Evolutionary conservation across 2,329 filamentous ascomycete species (phyloP), one percentile per base, ranked within the genome.

Genomic region (Monosporascus sp.): DNA sequence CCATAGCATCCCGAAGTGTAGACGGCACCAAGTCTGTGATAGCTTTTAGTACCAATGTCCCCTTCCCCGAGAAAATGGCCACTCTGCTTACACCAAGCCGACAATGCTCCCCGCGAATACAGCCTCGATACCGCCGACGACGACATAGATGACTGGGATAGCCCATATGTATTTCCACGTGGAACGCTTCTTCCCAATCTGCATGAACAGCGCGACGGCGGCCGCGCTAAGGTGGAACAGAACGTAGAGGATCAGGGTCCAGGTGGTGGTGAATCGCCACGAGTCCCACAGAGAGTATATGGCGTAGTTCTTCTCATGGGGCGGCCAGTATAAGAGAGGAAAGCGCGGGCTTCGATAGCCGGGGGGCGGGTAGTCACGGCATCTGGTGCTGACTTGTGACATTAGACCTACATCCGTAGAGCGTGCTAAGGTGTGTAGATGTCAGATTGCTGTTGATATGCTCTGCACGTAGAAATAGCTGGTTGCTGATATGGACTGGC

Each of bases 191-290:
- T 80, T 82, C 60, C 76, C 77, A 38, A 77, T 82, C 69, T 94
- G 89, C 63, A 91, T 85, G 44, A 82, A 74, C 60, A 91, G 77
- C 3, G 90, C 89, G 66, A 90, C 88, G 14, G 78, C 73, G 0
- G 87, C 85, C 2, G 87, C 88, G 36, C 84, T 78, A 18, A 92
- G 64, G 68, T 96, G 90, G 57, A 92, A 88, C 20, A 83, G 77
- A 36, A 81, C 84, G 62, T 89, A 93, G 60, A 90, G 82, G 31
- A 96, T 83, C 38, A 95, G 72, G 0, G 90, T 96, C 91, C 91
- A 97, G 66, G 86, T 81, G 17, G 94, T 73, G 1, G 90, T 96
- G 70, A 94, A 96, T 59, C 87, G 86, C 86, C 90, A 93, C 52
- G 95, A 89, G 66, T 96, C 90, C 55, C 72, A 68, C 3, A 89